Percentiles rank a stretch among this genome's conserved stretches.
These are phyloP conservation scores for Samsoniella hepiali DNA, from an alignment of 2,329 filamentous ascomycete species.

Conservation along the genomic window DNA sequence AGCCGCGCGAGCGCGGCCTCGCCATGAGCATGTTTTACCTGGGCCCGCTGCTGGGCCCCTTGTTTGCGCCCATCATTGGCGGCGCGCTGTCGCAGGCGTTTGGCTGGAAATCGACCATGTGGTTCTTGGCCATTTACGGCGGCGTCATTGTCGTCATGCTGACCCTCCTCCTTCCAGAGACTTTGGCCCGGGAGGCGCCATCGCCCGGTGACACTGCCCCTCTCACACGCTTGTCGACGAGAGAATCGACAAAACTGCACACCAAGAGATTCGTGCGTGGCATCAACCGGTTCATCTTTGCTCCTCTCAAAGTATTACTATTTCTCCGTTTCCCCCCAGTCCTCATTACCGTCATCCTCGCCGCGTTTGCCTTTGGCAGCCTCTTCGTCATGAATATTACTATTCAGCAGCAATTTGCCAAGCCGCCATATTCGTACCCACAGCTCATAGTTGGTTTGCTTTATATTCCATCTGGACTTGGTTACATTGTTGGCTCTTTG, in stretches of 20 bases:
- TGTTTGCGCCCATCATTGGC: constrained; percentile 69
- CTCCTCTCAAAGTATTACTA: constrained; percentile 67
- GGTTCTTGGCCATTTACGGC: constrained; percentile 68
- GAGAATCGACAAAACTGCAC: constrained; percentile 5
- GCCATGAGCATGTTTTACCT: constrained; percentile 77
- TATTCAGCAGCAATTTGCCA: constrained; percentile 66
- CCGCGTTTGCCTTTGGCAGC: constrained; percentile 69
- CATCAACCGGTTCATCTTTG: constrained; percentile 62
- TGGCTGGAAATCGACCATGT: constrained; percentile 70
- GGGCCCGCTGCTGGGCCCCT: constrained; percentile 66
- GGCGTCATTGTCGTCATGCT: constrained; percentile 50
- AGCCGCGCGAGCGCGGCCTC: constrained; percentile 60
- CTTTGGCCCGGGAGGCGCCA: constrained; percentile 36
- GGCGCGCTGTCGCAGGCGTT: constrained; percentile 62
- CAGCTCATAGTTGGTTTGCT: constrained; percentile 69
- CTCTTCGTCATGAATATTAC: constrained; percentile 78
- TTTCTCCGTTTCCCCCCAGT: constrained; percentile 75
- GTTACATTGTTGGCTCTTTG: constrained; percentile 67
- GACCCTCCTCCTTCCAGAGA: constrained; percentile 59
- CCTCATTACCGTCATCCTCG: constrained; percentile 68
- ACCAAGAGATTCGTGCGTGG: constrained; percentile 43
- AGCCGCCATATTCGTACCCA: constrained; percentile 64
- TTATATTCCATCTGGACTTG: constrained; percentile 72
- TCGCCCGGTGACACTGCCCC: neutral
- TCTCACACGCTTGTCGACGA: constrained; percentile 5